These are phyloP conservation scores for Malassezia brasiliensis DNA, from an alignment of 1,284 basidiomycete species.

Conservation along the genomic window DNA sequence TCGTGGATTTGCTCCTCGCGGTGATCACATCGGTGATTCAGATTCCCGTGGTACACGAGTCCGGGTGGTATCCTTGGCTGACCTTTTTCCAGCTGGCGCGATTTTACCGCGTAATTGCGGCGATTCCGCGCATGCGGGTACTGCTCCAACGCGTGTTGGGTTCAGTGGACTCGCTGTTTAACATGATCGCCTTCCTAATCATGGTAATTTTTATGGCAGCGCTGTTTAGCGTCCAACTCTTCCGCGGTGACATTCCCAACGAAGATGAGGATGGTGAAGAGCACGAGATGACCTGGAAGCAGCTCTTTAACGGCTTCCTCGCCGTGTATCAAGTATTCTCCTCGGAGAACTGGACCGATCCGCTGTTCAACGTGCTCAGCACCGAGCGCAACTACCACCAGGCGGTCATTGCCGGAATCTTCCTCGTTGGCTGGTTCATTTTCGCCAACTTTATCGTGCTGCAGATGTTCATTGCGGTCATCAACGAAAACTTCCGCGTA, in stretches of 20 bases:
- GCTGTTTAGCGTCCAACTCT: constrained; percentile 62
- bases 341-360: constrained; percentile 84
- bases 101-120: constrained; percentile 88
- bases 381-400: constrained; percentile 64
- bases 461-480: constrained; percentile 96
- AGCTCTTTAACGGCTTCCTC: constrained; percentile 77
- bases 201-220: constrained; percentile 80
- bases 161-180: constrained; percentile 77
- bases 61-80: constrained; percentile 73
- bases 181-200: constrained; percentile 88
- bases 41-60: constrained; percentile 63
- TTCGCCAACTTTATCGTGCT: constrained; percentile 92
- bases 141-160: constrained; percentile 64
- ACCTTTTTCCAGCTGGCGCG: constrained; percentile 77
- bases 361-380: constrained; percentile 63
- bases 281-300: constrained; percentile 68
- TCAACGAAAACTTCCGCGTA: constrained; percentile 91
- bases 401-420: constrained; percentile 63
- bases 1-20: constrained; percentile 72
- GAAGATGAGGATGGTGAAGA: constrained; percentile 37
- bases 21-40: constrained; percentile 71
- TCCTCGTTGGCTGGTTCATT: constrained; percentile 76
- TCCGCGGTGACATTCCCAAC: constrained; percentile 65
- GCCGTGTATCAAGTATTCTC: constrained; percentile 86
- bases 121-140: constrained; percentile 65